These are phyloP conservation scores for Sorghum bicolor DNA, from an alignment of 176 grass and related monocot species.

Conservation along the genomic window DNA sequence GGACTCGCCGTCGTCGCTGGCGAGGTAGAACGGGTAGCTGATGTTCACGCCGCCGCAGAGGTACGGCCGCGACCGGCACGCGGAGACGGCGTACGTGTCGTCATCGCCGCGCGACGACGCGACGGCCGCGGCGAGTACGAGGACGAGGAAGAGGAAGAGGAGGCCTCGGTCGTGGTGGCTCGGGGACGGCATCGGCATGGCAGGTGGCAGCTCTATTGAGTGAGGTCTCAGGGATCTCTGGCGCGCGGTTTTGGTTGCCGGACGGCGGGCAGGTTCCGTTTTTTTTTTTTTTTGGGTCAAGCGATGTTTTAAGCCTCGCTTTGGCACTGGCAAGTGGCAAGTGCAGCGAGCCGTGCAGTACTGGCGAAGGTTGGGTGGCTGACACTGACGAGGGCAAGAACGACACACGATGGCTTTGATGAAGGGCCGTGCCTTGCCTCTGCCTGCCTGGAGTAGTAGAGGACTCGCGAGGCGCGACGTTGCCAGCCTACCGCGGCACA, in stretches of 20 bases:
- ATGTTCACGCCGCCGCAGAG: conserved; percentile 43
- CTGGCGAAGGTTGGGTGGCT: conserved; percentile 9
- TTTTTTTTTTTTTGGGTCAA: not conserved
- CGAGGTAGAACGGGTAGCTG: conserved; percentile 47
- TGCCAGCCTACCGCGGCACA: not conserved
- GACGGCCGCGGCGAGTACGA: conserved; percentile 8
- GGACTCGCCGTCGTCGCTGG: not conserved
- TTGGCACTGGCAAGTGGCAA: not conserved
- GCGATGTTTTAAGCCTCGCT: not conserved
- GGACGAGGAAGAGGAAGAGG: not conserved
- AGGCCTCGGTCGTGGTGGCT: not conserved
- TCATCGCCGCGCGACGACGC: not conserved
- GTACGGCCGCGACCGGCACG: conserved; percentile 21
- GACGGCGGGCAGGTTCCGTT: not conserved
- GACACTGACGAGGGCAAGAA: conserved; percentile 1
- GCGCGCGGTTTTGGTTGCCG: not conserved
- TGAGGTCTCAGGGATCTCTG: not conserved
- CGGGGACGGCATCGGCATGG: conserved; percentile 14
- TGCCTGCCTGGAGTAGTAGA: not conserved
- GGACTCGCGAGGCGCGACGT: conserved; percentile 6
- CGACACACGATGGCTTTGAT: not conserved
- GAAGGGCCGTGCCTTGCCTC: too few species aligned
- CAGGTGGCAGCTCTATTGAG: not conserved
- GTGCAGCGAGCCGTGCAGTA: not conserved
- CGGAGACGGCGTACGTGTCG: not conserved